A percentile compares a stretch with the other conserved stretches of the same genome.
These are phyloP conservation scores for Somion occarium DNA, from an alignment of 1,284 basidiomycete genomes.

Conservation along the genomic window DNA sequence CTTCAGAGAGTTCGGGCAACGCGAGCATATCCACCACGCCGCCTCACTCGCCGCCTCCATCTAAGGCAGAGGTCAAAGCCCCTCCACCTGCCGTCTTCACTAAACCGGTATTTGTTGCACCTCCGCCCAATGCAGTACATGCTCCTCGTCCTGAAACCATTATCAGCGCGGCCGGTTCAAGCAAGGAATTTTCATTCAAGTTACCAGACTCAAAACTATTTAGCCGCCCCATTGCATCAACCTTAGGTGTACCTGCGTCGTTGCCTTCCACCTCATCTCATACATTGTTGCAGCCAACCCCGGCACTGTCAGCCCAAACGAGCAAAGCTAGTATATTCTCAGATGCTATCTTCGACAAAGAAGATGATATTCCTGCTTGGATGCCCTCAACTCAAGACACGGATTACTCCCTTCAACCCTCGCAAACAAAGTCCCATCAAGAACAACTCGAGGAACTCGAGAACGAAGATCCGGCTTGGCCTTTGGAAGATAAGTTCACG, in stretches of 20 bases:
- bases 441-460: constrained; percentile 32
- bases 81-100: constrained; percentile 24
- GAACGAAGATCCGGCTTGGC: constrained; percentile 67
- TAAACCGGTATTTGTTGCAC: constrained; percentile 54
- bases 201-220: constrained; percentile 28
- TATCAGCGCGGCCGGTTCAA: neutral
- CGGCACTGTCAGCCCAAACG: constrained; percentile 44
- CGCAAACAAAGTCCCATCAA: constrained; percentile 21
- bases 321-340: constrained; percentile 48
- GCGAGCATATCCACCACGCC: constrained; percentile 51
- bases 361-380: constrained; percentile 45
- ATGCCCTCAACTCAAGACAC: constrained; percentile 57
- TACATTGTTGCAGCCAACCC: constrained; percentile 16
- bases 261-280: constrained; percentile 23
- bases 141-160: constrained; percentile 25
- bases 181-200: constrained; percentile 14
- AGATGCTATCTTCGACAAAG: constrained; percentile 45
- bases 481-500: constrained; percentile 56
- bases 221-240: constrained; percentile 38
- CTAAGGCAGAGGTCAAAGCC: too few relatives aligned
- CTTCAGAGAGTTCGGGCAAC: constrained; percentile 15
- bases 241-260: constrained; percentile 38
- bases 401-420: constrained; percentile 39
- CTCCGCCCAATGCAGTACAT: constrained; percentile 45
- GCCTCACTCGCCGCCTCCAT: constrained; percentile 47